These are phyloP conservation scores for Fragaria nilgerrensis DNA, from an alignment of 306 rosid genomes.

Conservation along the genomic window DNA sequence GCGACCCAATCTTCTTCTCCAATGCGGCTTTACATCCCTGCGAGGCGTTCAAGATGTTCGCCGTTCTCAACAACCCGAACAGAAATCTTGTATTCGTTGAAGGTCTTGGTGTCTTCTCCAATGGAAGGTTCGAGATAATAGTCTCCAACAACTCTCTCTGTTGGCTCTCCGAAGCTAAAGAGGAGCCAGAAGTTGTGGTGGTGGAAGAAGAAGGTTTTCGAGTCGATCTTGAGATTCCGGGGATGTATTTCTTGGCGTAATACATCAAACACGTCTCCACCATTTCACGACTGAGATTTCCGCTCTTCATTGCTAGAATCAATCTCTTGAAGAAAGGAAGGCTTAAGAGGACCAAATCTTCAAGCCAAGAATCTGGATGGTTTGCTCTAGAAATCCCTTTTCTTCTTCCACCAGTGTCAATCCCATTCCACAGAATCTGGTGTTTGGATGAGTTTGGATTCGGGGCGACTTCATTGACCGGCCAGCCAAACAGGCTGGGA, in stretches of 20 bases:
- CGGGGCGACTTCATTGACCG: conserved; percentile 41
- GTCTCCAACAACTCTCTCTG: conserved; percentile 83
- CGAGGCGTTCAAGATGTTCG: conserved; percentile 71
- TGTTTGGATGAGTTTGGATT: conserved; percentile 39
- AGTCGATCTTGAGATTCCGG: conserved; percentile 69
- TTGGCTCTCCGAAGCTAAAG: conserved; percentile 50
- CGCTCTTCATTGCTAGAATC: conserved; percentile 55
- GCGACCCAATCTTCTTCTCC: conserved; percentile 88
- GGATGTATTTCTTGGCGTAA: conserved; percentile 84
- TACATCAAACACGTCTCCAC: conserved; percentile 72
- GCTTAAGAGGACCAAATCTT: conserved; percentile 63
- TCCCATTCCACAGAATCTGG: conserved; percentile 64
- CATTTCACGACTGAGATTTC: conserved; percentile 55
- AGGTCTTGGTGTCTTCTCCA: conserved; percentile 50
- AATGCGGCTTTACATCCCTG: conserved; percentile 56
- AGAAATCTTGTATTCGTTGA: conserved; percentile 61
- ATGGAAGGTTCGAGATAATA: conserved; percentile 62
- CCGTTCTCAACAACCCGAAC: conserved; percentile 72
- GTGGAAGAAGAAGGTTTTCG: conserved; percentile 47
- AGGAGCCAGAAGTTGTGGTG: conserved; percentile 15
- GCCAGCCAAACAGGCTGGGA: conserved; percentile 84
- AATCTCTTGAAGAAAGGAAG: conserved; percentile 65
- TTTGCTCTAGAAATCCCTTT: conserved; percentile 33
- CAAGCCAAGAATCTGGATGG: conserved; percentile 67
- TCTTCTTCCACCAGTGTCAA: conserved; percentile 52